Base-by-base conservation (phyloP, 495 filamentous ascomycete species). In the Annulohypoxylon bovei region DNA sequence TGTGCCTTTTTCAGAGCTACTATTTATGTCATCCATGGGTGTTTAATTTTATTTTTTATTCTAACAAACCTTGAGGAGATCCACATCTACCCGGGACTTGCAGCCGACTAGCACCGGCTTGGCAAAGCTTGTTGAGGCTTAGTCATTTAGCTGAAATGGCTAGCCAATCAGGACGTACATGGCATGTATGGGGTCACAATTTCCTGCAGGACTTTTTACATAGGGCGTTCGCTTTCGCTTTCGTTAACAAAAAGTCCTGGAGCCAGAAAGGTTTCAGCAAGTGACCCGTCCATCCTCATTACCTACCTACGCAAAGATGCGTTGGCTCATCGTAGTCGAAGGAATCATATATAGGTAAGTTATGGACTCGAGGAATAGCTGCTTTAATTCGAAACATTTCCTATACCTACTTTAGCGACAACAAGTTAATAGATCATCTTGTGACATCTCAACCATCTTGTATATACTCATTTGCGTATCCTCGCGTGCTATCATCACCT, bases 121-220 rank as follows among this genome's bases (percentile, higher is more conserved):
- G 67, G 67, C 67, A 47, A 70, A 60, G 67, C 67, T 70, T 65
- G 25, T 9, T 27, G 67, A 47, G 67, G 60, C 67, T 65, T 65
- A 52, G 60, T 54, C 44, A 47, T 18, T 46, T 30, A 64, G 60
- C 46, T 58, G 32, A 42, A 20, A 3, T 42, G 22, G 22, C 7
- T 6, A 33, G n/a, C 63, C 63, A 70, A 53, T 59, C 16, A 27
- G 11, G 22, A 2, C 5, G 7, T 27, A 58, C 1, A 25, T 11
- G 44, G 25, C 27, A 33, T 39, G 35, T 42, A 20, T 20, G 39
- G n/a, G 22, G 44, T 40, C 22, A 35, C 23, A 18, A 28, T 42
- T 47, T 32, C 33, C 28, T 33, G 14, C 6, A 33, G 49, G 53
- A 56, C 30, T 54, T 32, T 9, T 3, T n/a, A n/a, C n/a, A n/a